phyloP scores from a whole-genome alignment of 768 basidiomycete genomes.

The Crucibulum laeve region DNA sequence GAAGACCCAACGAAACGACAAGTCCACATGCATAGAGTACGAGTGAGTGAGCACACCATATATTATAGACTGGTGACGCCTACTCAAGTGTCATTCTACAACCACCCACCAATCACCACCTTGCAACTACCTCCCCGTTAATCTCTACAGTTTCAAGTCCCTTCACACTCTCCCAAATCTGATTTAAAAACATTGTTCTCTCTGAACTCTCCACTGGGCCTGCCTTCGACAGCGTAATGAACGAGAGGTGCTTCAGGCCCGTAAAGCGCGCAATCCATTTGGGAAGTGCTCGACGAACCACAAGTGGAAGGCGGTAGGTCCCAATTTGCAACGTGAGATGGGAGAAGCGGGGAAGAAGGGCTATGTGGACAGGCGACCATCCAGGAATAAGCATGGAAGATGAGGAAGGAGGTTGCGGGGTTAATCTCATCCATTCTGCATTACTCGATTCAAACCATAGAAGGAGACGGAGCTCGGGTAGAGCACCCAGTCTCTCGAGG shows the following conservation, averaged over 20 bases:
- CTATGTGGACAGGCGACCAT: neutral
- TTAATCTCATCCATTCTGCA: slow-evolving; percentile 6
- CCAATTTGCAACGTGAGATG: slow-evolving; percentile 15
- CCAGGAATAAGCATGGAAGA: neutral
- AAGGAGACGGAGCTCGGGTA: too few species aligned
- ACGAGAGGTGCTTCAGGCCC: slow-evolving; percentile 8
- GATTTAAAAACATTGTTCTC: slow-evolving; percentile 1
- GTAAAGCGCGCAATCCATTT: slow-evolving; percentile 15
- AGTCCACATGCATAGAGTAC: too few species aligned
- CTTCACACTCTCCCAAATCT: neutral
- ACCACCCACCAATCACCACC: too few species aligned
- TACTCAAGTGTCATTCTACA: too few species aligned
- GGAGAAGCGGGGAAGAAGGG: slow-evolving; percentile 8
- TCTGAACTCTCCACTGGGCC: slow-evolving; percentile 6
- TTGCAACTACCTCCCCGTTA: neutral
- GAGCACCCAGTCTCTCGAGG: too few species aligned
- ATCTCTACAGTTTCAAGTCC: neutral
- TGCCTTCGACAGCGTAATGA: slow-evolving; percentile 10
- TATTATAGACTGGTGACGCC: too few species aligned
- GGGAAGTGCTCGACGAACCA: slow-evolving; percentile 12
- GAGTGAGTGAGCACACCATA: too few species aligned
- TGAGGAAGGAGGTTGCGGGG: slow-evolving; percentile 4
- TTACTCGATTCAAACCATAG: too few species aligned
- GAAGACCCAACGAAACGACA: too few species aligned
- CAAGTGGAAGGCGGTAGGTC: slow-evolving; percentile 14